Evolutionary conservation across 2,329 filamentous ascomycete species (phyloP), one percentile per base, ranked within the genome.

Genomic region (Sclerotinia glacialis): DNA sequence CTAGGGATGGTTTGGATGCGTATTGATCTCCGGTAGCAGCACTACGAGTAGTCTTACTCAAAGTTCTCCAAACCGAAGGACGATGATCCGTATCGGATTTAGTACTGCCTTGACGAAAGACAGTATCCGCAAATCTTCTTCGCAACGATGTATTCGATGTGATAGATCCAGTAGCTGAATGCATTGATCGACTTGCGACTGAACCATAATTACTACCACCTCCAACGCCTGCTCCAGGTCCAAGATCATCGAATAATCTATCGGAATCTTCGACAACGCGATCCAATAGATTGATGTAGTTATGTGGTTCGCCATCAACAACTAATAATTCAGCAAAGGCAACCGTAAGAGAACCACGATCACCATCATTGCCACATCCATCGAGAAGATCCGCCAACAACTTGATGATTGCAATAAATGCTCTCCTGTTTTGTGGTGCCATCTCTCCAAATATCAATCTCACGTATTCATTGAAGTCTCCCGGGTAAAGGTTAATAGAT

Each of bases 291-390:
- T 94, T 95, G 72, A 97, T 93, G 76, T 94, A 95, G 69, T 93
- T 86, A 67, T 91, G 88, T 1, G 93, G 87, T 68, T 89, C 87
- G 8, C 89, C 90, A 67, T 93, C 89, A 5, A 88, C 85, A 2
- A 95, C 90, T 8, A 98, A 81, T 61, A 97, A 83, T 76, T 97
- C 93, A 0, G 93, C 89, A 80, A 98, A 97, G 1, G 92, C 91
- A 54, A 92, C 86, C 0, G 93, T 97, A 72, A 98, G 79, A 28
- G 92, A 91, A 59, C 94, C 94, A 58, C 93, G 86, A 76, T 97
- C 94, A 42, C 92, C 90, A 75, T 97, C 94, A 73, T 96, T 97
- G 61, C 89, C 89, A 71, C 93, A 97, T 3, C 92, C 93, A 70
- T 96, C 93, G 8, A 97, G 84, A 40, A 98, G 81, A 74, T 97